Evolutionary conservation across 768 basidiomycete genomes (phyloP).

Genomic region (Botryobasidium botryosum): DNA sequence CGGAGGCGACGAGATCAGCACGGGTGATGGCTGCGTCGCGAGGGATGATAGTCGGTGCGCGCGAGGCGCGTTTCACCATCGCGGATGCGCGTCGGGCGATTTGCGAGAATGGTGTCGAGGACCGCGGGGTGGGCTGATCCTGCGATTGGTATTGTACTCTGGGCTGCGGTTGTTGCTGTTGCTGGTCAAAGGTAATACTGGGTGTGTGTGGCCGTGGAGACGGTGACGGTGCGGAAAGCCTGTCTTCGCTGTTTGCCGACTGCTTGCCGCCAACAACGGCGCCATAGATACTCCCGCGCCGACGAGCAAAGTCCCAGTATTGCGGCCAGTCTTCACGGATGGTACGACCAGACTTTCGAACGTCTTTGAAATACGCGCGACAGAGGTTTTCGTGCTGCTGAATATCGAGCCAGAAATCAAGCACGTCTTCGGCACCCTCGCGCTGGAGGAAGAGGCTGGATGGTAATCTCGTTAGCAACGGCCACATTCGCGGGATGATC

Average conservation of each 20-base stretch:
- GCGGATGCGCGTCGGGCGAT: constrained; percentile 7
- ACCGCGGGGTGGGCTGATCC: constrained; percentile 5
- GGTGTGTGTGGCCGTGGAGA: constrained; percentile 30
- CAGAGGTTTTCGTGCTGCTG: constrained; percentile 99
- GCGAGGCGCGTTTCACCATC: constrained; percentile 11
- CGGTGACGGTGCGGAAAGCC: constrained; percentile 20
- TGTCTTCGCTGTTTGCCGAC: constrained; percentile 44
- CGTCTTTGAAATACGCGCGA: constrained; percentile 97
- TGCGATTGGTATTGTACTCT: constrained; percentile 57
- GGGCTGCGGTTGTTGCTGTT: constrained; percentile 50
- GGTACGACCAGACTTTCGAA: constrained; percentile 81
- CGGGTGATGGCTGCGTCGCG: constrained; percentile 83
- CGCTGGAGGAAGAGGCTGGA: constrained; percentile 83
- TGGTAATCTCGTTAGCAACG: constrained; percentile 2
- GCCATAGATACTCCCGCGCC: constrained; percentile 85
- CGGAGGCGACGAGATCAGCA: constrained; percentile 75
- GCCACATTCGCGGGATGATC: background rate
- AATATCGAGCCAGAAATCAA: constrained; percentile 98
- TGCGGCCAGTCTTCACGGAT: constrained; percentile 98
- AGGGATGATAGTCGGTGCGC: constrained; percentile 83
- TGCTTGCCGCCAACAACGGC: constrained; percentile 60
- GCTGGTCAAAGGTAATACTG: constrained; percentile 18
- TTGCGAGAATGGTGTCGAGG: constrained; percentile 11
- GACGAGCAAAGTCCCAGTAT: constrained; percentile 87
- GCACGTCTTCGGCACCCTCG: constrained; percentile 87